Percentiles rank a stretch among this genome's conserved stretches.
These are phyloP conservation scores for Trichoderma sp. DNA, from an alignment of 2,329 filamentous ascomycete genomes.

Conservation along the genomic window DNA sequence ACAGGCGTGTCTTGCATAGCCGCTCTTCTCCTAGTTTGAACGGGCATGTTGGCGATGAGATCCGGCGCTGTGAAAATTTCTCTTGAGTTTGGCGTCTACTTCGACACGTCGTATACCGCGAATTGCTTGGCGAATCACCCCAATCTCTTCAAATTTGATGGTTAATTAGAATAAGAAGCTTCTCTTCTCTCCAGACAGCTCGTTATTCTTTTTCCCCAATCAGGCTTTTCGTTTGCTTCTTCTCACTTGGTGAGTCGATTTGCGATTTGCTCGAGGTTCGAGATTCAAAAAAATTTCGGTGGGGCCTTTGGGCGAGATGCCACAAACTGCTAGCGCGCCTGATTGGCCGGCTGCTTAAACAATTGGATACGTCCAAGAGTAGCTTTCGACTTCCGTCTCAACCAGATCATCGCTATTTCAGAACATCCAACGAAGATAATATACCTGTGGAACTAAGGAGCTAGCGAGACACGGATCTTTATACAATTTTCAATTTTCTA, in stretches of 20 bases:
- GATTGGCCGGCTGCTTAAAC: slow-evolving; percentile 23
- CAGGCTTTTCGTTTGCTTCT: not conserved
- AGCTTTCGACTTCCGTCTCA: slow-evolving; percentile 1
- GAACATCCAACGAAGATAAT: not conserved
- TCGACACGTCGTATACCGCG: not conserved
- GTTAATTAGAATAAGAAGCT: not conserved
- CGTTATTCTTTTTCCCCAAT: too few species aligned
- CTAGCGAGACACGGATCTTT: not conserved
- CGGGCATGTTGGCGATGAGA: slow-evolving; percentile 26
- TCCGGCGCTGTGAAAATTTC: slow-evolving; percentile 2
- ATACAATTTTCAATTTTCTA: too few species aligned
- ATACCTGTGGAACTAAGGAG: not conserved
- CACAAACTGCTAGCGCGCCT: not conserved
- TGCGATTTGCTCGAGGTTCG: slow-evolving; percentile 15
- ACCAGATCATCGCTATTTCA: not conserved
- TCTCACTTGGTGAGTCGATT: not conserved
- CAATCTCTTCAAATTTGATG: not conserved
- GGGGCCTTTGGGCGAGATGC: slow-evolving; percentile 20
- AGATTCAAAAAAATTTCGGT: slow-evolving; percentile 27
- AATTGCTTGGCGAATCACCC: not conserved
- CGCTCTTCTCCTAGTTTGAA: slow-evolving; percentile 36
- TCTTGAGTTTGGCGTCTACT: not conserved
- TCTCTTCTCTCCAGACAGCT: not conserved
- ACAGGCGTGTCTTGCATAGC: slow-evolving; percentile 29
- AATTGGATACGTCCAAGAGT: not conserved